Evolutionary conservation across 805 yeast species (phyloP), one percentile per base, ranked within the genome.

Genomic region (Cyberlindnera amylophila): DNA sequence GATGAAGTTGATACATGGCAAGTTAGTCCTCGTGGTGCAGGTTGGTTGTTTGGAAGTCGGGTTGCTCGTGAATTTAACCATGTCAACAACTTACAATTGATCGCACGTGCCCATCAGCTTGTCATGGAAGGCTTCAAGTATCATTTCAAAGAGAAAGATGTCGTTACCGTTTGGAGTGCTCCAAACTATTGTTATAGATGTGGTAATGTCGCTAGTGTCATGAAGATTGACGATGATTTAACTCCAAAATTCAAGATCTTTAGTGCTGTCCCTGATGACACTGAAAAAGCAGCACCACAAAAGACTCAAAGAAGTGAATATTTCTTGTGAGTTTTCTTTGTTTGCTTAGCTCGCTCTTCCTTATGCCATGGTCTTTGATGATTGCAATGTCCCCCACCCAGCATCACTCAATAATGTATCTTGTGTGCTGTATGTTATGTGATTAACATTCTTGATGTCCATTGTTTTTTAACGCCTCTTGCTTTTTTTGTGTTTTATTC

Each of bases 1-100:
- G 98, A 91, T 62, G 90, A 90, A 57, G 96, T 90, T 34, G 96
- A 88, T 55, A 87, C 96, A 11, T 91, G 99, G 99, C 96, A 96
- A 17, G 96, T 93, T 16, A 83, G 95, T 21, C 96, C 97, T 26
- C 77, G 99, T 59, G 99, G 99, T 48, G 99, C 99, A 0, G 99
- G 99, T 11, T 91, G 98, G 98, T 68, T 91, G 40, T 91, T 91
- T 63, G 99, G 99, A 18, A 78, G 89, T 34, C 84, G 85, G 62
- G 97, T 93, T 18, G 93, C 96, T 14, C 70, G 96, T 44, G 98
- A 93, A 64, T 93, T 93, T 67, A 93, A 91, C 66, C 96, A 93
- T 64, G 95, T 91, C 42, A 91, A 93, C 62, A 89, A 89, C 51
- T 70, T 93, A 47, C 79, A 79, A 51, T 70, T 91, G 53, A 89